phyloP scores from a whole-genome alignment of 1,139 yeast genomes.

The Hyphopichia wangnamkhiaoensis region DNA sequence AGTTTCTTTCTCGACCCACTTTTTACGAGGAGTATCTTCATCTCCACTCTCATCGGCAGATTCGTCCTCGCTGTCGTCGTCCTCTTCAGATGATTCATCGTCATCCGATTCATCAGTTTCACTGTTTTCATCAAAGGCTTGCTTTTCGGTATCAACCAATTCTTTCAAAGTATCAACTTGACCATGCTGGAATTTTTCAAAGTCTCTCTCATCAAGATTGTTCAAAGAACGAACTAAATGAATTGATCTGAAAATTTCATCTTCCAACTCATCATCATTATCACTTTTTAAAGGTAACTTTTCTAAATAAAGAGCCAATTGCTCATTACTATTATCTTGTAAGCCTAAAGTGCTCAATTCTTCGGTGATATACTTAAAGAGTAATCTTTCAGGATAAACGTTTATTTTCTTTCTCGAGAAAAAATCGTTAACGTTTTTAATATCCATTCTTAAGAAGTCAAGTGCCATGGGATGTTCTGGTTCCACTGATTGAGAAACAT shows the following conservation, averaged over 20 bases:
- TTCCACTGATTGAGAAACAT: slow-evolving; percentile 96
- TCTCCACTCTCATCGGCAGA: too few species aligned
- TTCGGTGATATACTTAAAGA: slow-evolving; percentile 71
- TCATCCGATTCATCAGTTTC: slow-evolving; percentile 15
- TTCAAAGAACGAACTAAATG: slow-evolving; percentile 79
- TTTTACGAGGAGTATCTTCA: slow-evolving; percentile 24
- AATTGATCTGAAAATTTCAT: slow-evolving; percentile 83
- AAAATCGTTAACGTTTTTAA: slow-evolving; percentile 89
- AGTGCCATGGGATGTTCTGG: slow-evolving; percentile 98
- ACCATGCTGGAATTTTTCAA: slow-evolving; percentile 77
- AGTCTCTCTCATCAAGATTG: slow-evolving; percentile 83
- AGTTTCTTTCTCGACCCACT: slow-evolving; percentile 43
- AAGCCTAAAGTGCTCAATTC: slow-evolving; percentile 38
- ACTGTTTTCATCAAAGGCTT: slow-evolving; percentile 20
- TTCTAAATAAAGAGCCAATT: slow-evolving; percentile 38
- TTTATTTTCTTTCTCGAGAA: slow-evolving; percentile 70
- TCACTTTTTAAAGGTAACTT: slow-evolving; percentile 55
- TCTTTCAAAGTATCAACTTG: slow-evolving; percentile 76
- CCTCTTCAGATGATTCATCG: slow-evolving; percentile 33
- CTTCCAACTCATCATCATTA: slow-evolving; percentile 60
- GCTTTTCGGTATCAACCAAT: slow-evolving; percentile 45
- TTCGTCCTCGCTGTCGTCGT: slow-evolving; percentile 10
- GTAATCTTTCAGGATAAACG: slow-evolving; percentile 76
- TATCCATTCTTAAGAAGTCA: slow-evolving; percentile 95
- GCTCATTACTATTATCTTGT: slow-evolving; percentile 42